Conservation (phyloP, 345 rosid species). For the Eucalyptus rudis region DNA sequence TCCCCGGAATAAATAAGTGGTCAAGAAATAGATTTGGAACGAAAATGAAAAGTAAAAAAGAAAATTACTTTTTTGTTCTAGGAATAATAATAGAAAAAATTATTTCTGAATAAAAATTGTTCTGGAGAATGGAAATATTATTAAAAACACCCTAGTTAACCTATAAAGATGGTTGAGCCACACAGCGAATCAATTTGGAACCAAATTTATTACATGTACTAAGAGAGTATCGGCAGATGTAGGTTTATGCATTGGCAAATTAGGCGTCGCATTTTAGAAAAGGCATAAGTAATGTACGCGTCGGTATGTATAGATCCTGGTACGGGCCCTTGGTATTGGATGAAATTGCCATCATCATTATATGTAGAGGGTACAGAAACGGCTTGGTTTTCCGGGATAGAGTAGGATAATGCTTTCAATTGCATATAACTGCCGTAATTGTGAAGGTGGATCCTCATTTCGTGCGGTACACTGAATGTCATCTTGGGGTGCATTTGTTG, state of each 20-base stretch:
- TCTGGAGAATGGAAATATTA: fast-evolving
- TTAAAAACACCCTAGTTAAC: fast-evolving
- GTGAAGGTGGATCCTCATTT: not conserved
- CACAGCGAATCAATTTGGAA: not conserved
- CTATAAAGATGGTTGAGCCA: not conserved
- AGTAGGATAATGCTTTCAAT: not conserved
- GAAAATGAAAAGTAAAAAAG: fast-evolving
- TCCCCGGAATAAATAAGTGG: fast-evolving
- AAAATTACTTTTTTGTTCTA: too few relatives aligned
- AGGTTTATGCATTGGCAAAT: not conserved
- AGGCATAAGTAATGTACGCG: not conserved
- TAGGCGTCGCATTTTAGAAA: not conserved
- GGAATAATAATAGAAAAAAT: fast-evolving
- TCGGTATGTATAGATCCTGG: fast-evolving
- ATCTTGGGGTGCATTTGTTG: not conserved
- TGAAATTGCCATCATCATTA: not conserved
- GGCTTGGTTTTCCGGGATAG: not conserved
- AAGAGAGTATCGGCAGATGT: not conserved
- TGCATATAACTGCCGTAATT: too few relatives aligned
- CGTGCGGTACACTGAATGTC: not conserved
- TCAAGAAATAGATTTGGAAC: fast-evolving
- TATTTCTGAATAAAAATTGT: fast-evolving
- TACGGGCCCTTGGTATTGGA: too few relatives aligned
- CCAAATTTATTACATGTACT: not conserved
- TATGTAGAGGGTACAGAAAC: not conserved